A percentile compares a stretch with the other conserved stretches of the same genome.
phyloP scores from a whole-genome alignment of 2,329 filamentous ascomycete genomes.

The Scedosporium minutisporum region DNA sequence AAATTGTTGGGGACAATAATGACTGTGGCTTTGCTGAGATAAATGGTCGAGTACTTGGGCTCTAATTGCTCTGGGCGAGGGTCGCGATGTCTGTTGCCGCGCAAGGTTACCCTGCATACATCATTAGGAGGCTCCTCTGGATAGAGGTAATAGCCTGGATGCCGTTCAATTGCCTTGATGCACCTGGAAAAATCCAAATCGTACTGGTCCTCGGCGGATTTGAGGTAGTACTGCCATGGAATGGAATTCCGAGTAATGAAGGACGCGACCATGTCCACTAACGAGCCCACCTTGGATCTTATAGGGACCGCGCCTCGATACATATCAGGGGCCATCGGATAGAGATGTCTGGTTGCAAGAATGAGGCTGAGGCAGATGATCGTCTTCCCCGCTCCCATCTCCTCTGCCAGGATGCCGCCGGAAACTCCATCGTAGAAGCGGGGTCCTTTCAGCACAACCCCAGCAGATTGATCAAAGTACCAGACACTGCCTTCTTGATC shows the following conservation, averaged over 20 bases:
- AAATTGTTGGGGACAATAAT: conserved; percentile 78
- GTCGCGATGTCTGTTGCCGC: not conserved
- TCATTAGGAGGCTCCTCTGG: conserved; percentile 25
- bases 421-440: conserved; percentile 62
- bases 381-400: conserved; percentile 80
- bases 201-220: conserved; percentile 30
- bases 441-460: conserved; percentile 53
- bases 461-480: conserved; percentile 61
- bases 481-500: conserved; percentile 55
- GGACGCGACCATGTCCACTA: conserved; percentile 69
- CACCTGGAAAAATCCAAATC: conserved; percentile 46
- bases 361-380: conserved; percentile 74
- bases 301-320: conserved; percentile 34
- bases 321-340: conserved; percentile 54
- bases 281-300: conserved; percentile 43
- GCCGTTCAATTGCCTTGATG: conserved; percentile 43
- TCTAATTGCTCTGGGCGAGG: not conserved
- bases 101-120: conserved; percentile 13
- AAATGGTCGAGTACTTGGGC: conserved; percentile 31
- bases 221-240: conserved; percentile 61
- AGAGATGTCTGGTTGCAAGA: conserved; percentile 62
- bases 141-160: conserved; percentile 50
- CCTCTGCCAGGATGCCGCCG: conserved; percentile 72
- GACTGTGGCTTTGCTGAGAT: conserved; percentile 60
- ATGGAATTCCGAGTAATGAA: conserved; percentile 55